Evolutionary conservation across 306 rosid species (phyloP), one percentile per base, ranked within the genome.

Genomic region (Trifolium pratense): DNA sequence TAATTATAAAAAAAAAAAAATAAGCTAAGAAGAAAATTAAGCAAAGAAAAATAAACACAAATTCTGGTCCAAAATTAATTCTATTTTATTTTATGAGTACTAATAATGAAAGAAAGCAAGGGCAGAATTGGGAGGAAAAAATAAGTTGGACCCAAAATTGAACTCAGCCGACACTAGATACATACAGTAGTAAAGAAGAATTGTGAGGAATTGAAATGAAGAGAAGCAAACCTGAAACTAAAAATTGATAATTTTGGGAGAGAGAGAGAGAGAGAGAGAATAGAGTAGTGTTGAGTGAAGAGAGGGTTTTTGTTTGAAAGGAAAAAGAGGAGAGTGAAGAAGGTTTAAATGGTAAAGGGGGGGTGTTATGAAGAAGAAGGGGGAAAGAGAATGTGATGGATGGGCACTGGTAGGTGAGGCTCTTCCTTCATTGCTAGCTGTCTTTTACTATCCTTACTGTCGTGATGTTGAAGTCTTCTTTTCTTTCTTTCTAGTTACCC

Each of bases 381-480:
- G 66, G 39, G 75, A 53, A 31, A 63, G 86, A 10, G 86, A 80
- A 49, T 64, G 83, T 75, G 86, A 76, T 56, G 82, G 66, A 76
- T 63, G 83, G 66, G 70, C 73, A 70, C 81, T 73, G 89, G 89
- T 87, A 79, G 95, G 92, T 89, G 88, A 84, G 91, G 82, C 76
- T 88, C 92, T 71, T 80, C 77, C 92, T 87, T 90, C 97, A 87
- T 84, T 91, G 99, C 99, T 83, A 95, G 99, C 96, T 95, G 99
- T 85, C 89, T 75, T 87, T 91, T 87, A 83, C 94, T 78, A 83
- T 78, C 71, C 68, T 74, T 78, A 68, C 88, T 83, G 84, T 88
- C 96, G 83, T 92, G 84, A 92, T 51, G 87, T 83, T 88, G 80
- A 91, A 91, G 93, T 73, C 76, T 82, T 72, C 85, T 81, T 75